Conservation (phyloP, 768 basidiomycete genomes). For the Holtermannia corniformis region DNA sequence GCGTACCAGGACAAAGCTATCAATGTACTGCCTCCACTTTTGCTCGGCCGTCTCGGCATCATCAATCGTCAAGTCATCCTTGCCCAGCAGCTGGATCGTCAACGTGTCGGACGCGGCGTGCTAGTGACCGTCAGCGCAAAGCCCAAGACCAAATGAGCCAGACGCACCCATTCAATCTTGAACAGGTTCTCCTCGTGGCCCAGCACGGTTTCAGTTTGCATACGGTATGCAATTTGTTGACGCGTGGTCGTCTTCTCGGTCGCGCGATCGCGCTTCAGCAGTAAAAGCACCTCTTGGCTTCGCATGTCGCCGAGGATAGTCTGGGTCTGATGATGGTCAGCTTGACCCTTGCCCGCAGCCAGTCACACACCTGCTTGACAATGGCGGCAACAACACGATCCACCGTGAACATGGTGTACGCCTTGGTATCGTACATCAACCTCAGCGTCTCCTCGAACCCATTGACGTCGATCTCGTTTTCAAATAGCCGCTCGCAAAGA, state of each 20-base stretch:
- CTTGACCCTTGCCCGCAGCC: constrained; percentile 23
- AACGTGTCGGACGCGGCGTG: constrained; percentile 31
- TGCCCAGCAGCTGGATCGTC: constrained; percentile 43
- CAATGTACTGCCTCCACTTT: constrained; percentile 45
- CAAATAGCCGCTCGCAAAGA: constrained; percentile 87
- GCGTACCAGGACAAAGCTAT: constrained; percentile 43
- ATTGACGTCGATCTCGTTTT: constrained; percentile 81
- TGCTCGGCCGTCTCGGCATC: constrained; percentile 43
- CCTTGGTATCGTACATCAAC: constrained; percentile 57
- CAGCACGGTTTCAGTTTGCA: constrained; percentile 42
- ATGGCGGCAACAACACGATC: constrained; percentile 84
- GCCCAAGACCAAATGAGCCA: background rate
- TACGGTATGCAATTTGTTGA: constrained; percentile 45
- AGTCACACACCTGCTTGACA: constrained; percentile 69
- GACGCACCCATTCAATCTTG: constrained; percentile 44
- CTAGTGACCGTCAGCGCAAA: constrained; percentile 17
- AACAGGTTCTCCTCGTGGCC: constrained; percentile 45
- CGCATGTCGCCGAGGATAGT: constrained; percentile 72
- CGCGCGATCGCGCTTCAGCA: constrained; percentile 58
- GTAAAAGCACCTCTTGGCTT: constrained; percentile 72
- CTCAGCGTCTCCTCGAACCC: constrained; percentile 93
- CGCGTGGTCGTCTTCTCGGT: constrained; percentile 30
- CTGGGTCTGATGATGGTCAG: constrained; percentile 59
- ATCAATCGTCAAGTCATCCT: constrained; percentile 45
- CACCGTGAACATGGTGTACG: constrained; percentile 82